Conservation (phyloP, 306 rosid species). For the Phaseolus lunatus region DNA sequence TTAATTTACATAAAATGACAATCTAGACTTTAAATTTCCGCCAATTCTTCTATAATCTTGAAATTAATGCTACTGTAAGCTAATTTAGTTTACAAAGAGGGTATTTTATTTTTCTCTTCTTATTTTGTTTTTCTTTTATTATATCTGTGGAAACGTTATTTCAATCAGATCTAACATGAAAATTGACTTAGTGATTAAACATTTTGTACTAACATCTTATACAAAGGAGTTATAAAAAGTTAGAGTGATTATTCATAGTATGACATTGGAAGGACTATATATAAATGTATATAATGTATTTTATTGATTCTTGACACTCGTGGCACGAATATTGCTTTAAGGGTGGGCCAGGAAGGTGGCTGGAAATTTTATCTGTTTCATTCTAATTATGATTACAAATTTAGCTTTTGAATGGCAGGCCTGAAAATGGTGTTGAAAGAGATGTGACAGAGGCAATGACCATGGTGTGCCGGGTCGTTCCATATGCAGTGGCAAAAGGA, state of each 20-base stretch:
- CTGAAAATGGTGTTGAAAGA: conserved; percentile 64
- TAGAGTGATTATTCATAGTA: too few relatives aligned
- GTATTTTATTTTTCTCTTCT: too few relatives aligned
- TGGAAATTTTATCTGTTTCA: conserved; percentile 27
- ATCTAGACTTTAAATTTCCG: too few relatives aligned
- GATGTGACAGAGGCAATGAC: conserved; percentile 57
- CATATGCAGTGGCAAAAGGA: conserved; percentile 19
- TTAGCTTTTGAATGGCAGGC: conserved; percentile 65
- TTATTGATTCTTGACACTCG: not conserved
- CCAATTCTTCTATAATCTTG: too few relatives aligned
- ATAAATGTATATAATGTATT: not conserved
- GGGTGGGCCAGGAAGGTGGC: conserved; percentile 50
- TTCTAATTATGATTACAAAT: conserved; percentile 59
- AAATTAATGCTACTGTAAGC: too few relatives aligned
- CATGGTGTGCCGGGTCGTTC: conserved; percentile 50
- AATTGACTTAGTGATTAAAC: too few relatives aligned
- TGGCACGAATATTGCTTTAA: not conserved
- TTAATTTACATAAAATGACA: not conserved
- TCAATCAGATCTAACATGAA: too few relatives aligned
- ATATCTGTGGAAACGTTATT: too few relatives aligned
- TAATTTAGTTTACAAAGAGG: too few relatives aligned
- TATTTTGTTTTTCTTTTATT: too few relatives aligned
- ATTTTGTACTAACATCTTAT: too few relatives aligned
- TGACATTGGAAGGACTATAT: not conserved
- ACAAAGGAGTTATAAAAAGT: not conserved